Evolutionary conservation across 1,284 basidiomycete species (phyloP).

Genomic region (Pseudozyma pruni): DNA sequence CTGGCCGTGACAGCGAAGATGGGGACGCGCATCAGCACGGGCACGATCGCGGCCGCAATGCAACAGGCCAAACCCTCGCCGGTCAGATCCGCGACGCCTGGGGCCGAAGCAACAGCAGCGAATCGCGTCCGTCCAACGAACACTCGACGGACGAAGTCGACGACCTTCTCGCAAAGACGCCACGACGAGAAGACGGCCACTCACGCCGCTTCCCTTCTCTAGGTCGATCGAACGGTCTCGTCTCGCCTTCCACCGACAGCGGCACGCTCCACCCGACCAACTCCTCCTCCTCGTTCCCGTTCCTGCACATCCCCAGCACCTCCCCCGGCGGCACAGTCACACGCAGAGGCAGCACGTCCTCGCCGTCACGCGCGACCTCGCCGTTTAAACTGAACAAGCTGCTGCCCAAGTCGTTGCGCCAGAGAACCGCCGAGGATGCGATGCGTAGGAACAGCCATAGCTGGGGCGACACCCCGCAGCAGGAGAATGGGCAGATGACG

Average conservation of each 20-base stretch:
- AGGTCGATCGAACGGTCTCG: conserved; percentile 3
- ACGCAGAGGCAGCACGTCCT: conserved; percentile 10
- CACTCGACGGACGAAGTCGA: conserved; percentile 29
- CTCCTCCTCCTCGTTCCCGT: conserved; percentile 17
- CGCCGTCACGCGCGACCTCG: conserved; percentile 17
- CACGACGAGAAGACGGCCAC: conserved; percentile 1
- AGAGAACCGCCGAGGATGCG: neutral
- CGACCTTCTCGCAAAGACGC: conserved; percentile 8
- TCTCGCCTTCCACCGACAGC: conserved; percentile 21
- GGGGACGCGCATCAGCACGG: conserved; percentile 8
- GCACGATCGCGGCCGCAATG: conserved; percentile 10
- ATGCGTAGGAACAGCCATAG: conserved; percentile 2
- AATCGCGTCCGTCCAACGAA: conserved; percentile 2
- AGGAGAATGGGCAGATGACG: too few species aligned
- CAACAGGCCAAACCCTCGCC: conserved; percentile 28
- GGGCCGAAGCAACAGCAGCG: conserved; percentile 17
- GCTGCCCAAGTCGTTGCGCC: conserved; percentile 26
- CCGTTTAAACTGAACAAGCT: conserved; percentile 43
- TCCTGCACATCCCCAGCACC: conserved; percentile 14
- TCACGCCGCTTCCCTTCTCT: conserved; percentile 6
- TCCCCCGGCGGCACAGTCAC: neutral
- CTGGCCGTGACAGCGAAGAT: conserved; percentile 8
- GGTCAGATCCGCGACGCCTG: conserved; percentile 35
- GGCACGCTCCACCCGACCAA: neutral
- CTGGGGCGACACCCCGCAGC: too few species aligned